These are phyloP conservation scores for Castanea mollissima DNA, from an alignment of 306 rosid genomes.

Conservation along the genomic window DNA sequence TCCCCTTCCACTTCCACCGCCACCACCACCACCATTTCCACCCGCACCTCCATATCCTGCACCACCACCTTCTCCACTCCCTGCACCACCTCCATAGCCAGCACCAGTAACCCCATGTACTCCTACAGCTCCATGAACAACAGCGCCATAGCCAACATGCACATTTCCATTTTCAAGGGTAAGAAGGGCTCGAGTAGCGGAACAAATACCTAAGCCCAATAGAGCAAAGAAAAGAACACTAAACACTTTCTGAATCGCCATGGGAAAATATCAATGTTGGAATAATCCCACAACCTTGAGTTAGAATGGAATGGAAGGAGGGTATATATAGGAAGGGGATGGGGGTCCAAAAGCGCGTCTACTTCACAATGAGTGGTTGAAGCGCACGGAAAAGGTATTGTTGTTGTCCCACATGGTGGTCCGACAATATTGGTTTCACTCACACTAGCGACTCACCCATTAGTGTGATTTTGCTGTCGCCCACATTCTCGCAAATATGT, in stretches of 20 bases:
- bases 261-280: constrained; percentile 19
- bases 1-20: constrained; percentile 39
- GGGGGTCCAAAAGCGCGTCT: constrained; percentile 25
- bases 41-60: neutral
- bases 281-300: constrained; percentile 21
- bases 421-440: constrained; percentile 18
- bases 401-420: constrained; percentile 34
- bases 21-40: constrained; percentile 29
- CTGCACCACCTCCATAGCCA: constrained; percentile 30
- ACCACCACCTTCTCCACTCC: constrained; percentile 19
- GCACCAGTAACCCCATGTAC: constrained; percentile 21
- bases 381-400: constrained; percentile 41
- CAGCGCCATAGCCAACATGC: constrained; percentile 24
- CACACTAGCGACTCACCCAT: constrained; percentile 16
- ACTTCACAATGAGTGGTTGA: constrained; percentile 41
- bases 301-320: constrained; percentile 14
- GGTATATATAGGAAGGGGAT: constrained; percentile 49
- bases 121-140: constrained; percentile 5
- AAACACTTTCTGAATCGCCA: constrained; percentile 41
- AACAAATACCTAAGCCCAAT: constrained; percentile 48
- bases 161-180: constrained; percentile 23
- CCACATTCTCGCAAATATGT: constrained; percentile 28
- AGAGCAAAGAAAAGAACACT: constrained; percentile 40
- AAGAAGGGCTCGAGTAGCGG: constrained; percentile 56
- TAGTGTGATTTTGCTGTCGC: constrained; percentile 54